Conservation (phyloP, 352 stramenopile genomes). For the Globisporangium rhizosaccharum region DNA sequence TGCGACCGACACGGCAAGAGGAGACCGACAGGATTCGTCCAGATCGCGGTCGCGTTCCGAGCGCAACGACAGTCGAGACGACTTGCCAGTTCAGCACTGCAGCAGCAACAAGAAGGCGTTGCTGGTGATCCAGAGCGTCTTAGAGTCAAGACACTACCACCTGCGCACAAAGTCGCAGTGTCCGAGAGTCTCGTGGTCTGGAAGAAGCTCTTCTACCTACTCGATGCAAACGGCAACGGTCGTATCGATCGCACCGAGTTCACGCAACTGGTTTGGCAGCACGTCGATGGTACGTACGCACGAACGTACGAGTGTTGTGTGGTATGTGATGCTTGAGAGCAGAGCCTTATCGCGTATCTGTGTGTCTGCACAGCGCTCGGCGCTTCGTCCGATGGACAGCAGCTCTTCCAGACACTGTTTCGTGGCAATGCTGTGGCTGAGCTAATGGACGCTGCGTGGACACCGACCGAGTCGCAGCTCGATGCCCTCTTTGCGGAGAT, state of each 20-base stretch:
- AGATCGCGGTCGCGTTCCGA: constrained; percentile 17
- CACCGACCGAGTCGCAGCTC: constrained; percentile 13
- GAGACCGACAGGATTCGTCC: constrained; percentile 15
- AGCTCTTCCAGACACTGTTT: constrained; percentile 35
- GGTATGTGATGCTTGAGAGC: neutral
- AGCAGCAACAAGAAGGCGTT: too few relatives aligned
- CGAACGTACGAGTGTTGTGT: too few relatives aligned
- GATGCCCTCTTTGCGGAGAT: constrained; percentile 40
- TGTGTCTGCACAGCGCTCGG: constrained; percentile 23
- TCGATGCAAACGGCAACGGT: constrained; percentile 52
- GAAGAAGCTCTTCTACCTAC: constrained; percentile 69
- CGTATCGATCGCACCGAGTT: constrained; percentile 58
- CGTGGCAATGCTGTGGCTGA: neutral
- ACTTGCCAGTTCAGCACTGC: neutral
- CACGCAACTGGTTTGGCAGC: constrained; percentile 28
- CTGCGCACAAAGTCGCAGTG: neutral
- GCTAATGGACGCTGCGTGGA: neutral
- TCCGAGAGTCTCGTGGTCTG: constrained; percentile 32
- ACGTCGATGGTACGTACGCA: constrained; percentile 30
- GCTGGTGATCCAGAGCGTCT: too few relatives aligned
- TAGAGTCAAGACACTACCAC: neutral
- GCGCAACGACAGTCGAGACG: neutral
- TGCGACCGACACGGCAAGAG: constrained; percentile 14
- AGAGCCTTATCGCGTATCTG: neutral
- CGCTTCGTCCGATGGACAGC: constrained; percentile 29